Conservation (phyloP, 176 grass and related monocot species). For the Musa beccarii region DNA sequence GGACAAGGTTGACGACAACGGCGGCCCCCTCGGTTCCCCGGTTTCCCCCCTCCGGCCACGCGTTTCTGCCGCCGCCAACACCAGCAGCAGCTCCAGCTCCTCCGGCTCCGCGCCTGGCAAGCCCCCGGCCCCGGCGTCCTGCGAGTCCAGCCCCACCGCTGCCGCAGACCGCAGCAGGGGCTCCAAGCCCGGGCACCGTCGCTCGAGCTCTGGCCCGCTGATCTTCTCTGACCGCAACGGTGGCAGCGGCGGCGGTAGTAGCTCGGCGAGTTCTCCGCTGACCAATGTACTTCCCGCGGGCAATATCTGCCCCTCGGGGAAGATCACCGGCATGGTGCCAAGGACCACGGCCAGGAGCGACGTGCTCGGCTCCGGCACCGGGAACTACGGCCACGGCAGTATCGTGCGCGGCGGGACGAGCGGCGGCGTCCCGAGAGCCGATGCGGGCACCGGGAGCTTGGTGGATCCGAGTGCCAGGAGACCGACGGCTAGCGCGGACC, state of each 20-base stretch:
- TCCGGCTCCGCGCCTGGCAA: conserved; percentile 22
- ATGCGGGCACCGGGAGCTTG: conserved; percentile 16
- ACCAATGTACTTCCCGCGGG: conserved; percentile 79
- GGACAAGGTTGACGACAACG: conserved; percentile 11
- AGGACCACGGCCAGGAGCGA: conserved; percentile 48
- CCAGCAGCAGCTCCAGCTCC: conserved; percentile 26
- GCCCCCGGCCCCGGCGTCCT: conserved; percentile 7
- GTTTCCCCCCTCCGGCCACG: conserved; percentile 13
- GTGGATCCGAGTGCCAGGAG: conserved; percentile 5
- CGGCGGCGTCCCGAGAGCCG: conserved; percentile 10
- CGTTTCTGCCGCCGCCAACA: background rate
- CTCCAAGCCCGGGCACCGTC: conserved; percentile 36
- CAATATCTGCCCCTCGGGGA: conserved; percentile 82
- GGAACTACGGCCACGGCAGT: conserved; percentile 84
- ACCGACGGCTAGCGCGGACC: conserved; percentile 14
- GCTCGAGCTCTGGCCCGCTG: conserved; percentile 59
- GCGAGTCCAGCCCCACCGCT: conserved; percentile 34
- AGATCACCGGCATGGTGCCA: conserved; percentile 36
- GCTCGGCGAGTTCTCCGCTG: conserved; percentile 64
- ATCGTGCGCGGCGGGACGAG: conserved; percentile 15
- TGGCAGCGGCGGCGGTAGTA: conserved; percentile 36
- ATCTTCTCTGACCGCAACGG: conserved; percentile 60
- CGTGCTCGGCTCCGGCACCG: conserved; percentile 76
- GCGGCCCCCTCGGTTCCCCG: conserved; percentile 8
- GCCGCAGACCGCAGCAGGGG: conserved; percentile 29